Base-by-base conservation (phyloP, 2,329 filamentous ascomycete genomes). In the Diaporthe destruens region DNA sequence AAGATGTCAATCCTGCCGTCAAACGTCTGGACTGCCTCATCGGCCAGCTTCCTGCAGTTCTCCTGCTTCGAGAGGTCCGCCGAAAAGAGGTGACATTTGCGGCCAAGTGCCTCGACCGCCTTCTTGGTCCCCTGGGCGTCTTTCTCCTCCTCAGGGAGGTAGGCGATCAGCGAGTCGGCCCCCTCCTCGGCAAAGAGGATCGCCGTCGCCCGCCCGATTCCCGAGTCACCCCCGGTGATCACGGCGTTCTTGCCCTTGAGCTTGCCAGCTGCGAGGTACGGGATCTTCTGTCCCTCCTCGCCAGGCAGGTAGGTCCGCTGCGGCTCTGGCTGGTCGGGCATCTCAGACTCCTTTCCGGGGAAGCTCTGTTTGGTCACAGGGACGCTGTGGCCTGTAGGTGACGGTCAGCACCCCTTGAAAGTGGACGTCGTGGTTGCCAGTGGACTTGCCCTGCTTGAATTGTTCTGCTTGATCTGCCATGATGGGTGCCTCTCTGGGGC, bases 171-270 rank as follows among this genome's bases (percentile, higher is more conserved):
- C 66, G 88, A 89, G 75, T 93, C 90, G 18, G 93, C 93, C 7
- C 93, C 94, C 81, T 96, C 94, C 87, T 94, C 92, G 51, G 93
- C 93, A 77, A 92, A 96, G 0, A 96, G 85, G 20, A 96, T 87
- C 1, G 94, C 93, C 1, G 91, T 89, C 1, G 94, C 91, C 49
- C 93, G 90, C 8, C 94, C 93, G 75, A 96, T 96, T 1, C 94
- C 93, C 8, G 89, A 92, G 81, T 96, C 93, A 4, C 94, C 94
- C 20, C 93, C 93, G 0, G 94, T 96, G 77, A 96, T 96, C 72
- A 96, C 82, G 9, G 93, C 93, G 73, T 90, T 93, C 82, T 92
- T 93, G 74, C 90, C 93, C 77, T 89, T 82, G 8, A 96, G 88
- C 83, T 96, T 97, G 63, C 90, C 91, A 1, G 93, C 92, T 5